These are phyloP conservation scores for Pythium sp. DNA, from an alignment of 352 stramenopile genomes.

Conservation along the genomic window DNA sequence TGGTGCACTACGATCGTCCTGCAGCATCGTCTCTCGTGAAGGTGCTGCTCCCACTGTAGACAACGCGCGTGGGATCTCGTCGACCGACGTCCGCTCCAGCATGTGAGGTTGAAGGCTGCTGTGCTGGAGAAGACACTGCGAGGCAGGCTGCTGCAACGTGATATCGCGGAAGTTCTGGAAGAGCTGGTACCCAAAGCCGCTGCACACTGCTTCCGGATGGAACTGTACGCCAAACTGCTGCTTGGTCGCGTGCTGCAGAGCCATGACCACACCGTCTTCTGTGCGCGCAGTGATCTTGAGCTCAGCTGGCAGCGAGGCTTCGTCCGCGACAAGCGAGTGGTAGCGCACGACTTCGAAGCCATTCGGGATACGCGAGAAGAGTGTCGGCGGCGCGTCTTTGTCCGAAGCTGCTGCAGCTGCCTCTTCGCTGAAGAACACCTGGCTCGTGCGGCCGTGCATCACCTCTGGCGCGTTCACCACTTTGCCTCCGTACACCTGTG, in stretches of 20 bases:
- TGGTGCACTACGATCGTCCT: background rate
- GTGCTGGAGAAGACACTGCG: conserved; percentile 55
- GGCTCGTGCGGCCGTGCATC: conserved; percentile 93
- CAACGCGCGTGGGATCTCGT: background rate
- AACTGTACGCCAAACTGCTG: conserved; percentile 96
- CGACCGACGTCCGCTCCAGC: conserved; percentile 2
- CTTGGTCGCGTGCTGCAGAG: conserved; percentile 73
- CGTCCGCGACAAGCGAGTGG: conserved; percentile 92
- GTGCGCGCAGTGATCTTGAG: conserved; percentile 67
- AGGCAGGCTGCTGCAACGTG: conserved; percentile 32
- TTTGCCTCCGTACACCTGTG: conserved; percentile 78
- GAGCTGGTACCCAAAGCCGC: conserved; percentile 74
- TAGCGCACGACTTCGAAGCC: conserved; percentile 94
- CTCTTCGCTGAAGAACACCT: conserved; percentile 35
- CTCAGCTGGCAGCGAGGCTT: conserved; percentile 30
- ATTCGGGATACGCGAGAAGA: conserved; percentile 64
- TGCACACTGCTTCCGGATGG: conserved; percentile 96
- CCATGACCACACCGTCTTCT: conserved; percentile 87
- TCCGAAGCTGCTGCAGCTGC: conserved; percentile 12
- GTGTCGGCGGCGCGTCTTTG: conserved; percentile 7
- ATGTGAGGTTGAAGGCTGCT: conserved; percentile 26
- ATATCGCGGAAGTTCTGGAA: conserved; percentile 89
- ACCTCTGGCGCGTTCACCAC: conserved; percentile 84
- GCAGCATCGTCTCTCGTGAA: no score
- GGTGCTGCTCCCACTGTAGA: background rate